Conservation (phyloP, 2,329 filamentous ascomycete genomes). For the Phialocephala subalpina region DNA sequence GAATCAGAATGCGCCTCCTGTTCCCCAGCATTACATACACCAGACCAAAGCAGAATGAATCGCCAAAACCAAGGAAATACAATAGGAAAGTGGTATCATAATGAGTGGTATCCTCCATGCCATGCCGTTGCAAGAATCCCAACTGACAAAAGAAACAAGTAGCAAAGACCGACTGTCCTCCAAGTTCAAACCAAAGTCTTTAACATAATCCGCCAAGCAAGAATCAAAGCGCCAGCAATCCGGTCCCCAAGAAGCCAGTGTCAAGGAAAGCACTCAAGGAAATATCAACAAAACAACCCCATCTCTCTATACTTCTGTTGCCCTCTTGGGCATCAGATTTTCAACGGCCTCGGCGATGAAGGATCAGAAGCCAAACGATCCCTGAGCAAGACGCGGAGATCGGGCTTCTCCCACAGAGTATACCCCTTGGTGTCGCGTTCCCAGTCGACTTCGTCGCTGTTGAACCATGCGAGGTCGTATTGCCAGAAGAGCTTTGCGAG, state of each 20-base stretch:
- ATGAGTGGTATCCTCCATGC: slow-evolving; percentile 13
- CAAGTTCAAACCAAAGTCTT: neutral
- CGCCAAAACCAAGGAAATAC: neutral
- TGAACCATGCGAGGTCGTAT: slow-evolving; percentile 34
- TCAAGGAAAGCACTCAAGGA: neutral
- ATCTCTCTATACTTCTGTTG: neutral
- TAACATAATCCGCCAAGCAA: neutral
- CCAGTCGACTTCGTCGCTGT: slow-evolving; percentile 32
- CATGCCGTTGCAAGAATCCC: slow-evolving; percentile 2
- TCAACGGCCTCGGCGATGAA: neutral
- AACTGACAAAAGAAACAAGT: neutral
- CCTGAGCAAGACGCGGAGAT: slow-evolving; percentile 26
- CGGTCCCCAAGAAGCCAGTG: neutral
- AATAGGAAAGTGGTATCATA: slow-evolving; percentile 8
- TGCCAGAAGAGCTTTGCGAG: slow-evolving; percentile 34
- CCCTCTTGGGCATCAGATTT: neutral
- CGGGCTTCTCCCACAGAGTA: slow-evolving; percentile 35
- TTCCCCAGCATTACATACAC: neutral
- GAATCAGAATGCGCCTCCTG: neutral
- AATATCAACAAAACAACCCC: neutral
- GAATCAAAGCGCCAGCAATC: slow-evolving; percentile 1
- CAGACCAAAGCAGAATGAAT: neutral
- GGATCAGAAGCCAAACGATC: neutral
- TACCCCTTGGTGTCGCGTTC: slow-evolving; percentile 35
- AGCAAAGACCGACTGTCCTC: neutral